Percentiles rank a stretch among this genome's conserved stretches.
phyloP scores from a whole-genome alignment of 257 asterid genomes.

The Solanum neorickii region DNA sequence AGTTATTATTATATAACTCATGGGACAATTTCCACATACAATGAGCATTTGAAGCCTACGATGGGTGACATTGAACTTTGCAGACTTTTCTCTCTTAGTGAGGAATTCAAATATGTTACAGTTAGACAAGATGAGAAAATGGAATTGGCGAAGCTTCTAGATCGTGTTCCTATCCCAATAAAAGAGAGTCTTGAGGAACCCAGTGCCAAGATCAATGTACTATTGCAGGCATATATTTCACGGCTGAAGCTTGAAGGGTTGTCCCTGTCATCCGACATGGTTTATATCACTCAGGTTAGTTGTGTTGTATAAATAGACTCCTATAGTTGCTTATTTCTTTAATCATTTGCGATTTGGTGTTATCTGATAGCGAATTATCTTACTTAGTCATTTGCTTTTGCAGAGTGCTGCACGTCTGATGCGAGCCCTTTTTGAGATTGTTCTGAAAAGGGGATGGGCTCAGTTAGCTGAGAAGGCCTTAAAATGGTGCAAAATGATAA shows the following conservation, averaged over 20 bases:
- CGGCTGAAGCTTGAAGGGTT: constrained; percentile 34
- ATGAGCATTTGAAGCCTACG: constrained; percentile 33
- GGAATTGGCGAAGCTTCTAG: constrained; percentile 32
- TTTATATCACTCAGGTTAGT: constrained; percentile 31
- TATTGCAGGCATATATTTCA: constrained; percentile 31
- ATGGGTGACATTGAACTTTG: constrained; percentile 44
- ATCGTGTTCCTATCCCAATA: constrained; percentile 32
- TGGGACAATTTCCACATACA: constrained; percentile 31
- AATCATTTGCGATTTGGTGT: neutral
- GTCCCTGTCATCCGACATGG: constrained; percentile 37
- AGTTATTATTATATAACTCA: constrained; percentile 37
- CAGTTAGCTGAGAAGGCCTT: constrained; percentile 31
- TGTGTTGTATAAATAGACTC: neutral
- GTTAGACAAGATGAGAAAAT: constrained; percentile 36
- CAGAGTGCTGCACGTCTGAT: constrained; percentile 40
- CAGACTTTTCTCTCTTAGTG: constrained; percentile 35
- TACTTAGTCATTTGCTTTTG: neutral
- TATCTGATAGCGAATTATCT: neutral
- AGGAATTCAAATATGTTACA: constrained; percentile 32
- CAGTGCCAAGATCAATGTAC: constrained; percentile 37
- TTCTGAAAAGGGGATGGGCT: constrained; percentile 36
- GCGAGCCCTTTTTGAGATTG: constrained; percentile 34
- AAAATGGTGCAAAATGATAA: constrained; percentile 40
- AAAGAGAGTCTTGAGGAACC: constrained; percentile 40
- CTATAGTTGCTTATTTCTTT: neutral